A percentile compares a stretch with the other conserved stretches of the same genome.
These are phyloP conservation scores for Omphalotus olearius DNA, from an alignment of 1,284 basidiomycete genomes.

Conservation along the genomic window DNA sequence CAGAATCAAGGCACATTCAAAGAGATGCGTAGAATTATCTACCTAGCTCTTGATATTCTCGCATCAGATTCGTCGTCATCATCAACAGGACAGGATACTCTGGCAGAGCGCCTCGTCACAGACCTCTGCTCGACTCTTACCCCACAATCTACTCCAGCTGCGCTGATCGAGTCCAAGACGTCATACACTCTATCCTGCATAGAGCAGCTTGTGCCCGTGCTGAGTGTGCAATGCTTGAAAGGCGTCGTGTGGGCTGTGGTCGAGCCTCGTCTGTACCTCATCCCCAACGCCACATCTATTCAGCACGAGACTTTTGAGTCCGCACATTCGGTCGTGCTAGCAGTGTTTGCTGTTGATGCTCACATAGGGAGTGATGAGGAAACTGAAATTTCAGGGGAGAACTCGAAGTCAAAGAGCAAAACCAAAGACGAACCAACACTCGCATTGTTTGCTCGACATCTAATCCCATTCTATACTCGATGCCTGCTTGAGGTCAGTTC, in stretches of 20 bases:
- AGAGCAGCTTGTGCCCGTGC: constrained; percentile 63
- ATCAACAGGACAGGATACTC: constrained; percentile 34
- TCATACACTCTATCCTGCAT: constrained; percentile 62
- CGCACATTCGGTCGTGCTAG: constrained; percentile 68
- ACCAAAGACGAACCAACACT: constrained; percentile 5
- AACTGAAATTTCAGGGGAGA: not conserved
- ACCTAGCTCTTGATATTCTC: constrained; percentile 68
- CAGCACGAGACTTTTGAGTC: constrained; percentile 71
- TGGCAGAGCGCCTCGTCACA: constrained; percentile 7
- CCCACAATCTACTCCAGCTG: not conserved
- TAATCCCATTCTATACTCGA: constrained; percentile 64
- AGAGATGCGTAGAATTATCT: constrained; percentile 67
- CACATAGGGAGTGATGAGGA: not conserved
- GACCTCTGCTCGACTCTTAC: not conserved
- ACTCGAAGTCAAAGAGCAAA: not conserved
- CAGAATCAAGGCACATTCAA: constrained; percentile 42
- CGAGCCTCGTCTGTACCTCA: constrained; percentile 45
- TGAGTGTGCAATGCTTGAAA: constrained; percentile 45
- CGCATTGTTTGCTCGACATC: constrained; percentile 39
- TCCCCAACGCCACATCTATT: constrained; percentile 20
- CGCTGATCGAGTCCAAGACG: constrained; percentile 40
- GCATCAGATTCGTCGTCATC: constrained; percentile 38
- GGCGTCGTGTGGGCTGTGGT: constrained; percentile 53
- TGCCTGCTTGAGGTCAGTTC: constrained; percentile 60
- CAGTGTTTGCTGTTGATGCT: constrained; percentile 57